phyloP scores from a whole-genome alignment of 2,329 filamentous ascomycete genomes.

The Fusarium oligoseptatum region DNA sequence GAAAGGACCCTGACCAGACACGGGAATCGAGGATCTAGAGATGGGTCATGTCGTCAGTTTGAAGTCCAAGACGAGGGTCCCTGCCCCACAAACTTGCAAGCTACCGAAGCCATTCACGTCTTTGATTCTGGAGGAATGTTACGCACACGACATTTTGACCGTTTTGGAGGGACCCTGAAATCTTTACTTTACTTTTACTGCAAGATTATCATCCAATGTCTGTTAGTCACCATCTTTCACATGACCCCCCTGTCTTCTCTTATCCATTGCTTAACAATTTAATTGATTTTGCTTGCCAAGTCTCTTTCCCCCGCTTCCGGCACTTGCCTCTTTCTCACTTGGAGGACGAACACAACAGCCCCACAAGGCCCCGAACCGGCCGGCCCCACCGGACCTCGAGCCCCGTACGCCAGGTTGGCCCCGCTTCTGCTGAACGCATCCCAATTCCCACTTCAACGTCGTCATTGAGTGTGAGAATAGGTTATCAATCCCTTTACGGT shows the following conservation, averaged over 20 bases:
- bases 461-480: no score
- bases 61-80: conserved; percentile 10
- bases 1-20: conserved; percentile 36
- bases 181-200: not conserved
- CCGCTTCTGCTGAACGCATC: conserved; percentile 14
- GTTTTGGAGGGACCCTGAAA: conserved; percentile 22
- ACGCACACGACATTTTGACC: conserved; percentile 21
- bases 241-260: not conserved
- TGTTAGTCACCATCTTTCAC: not conserved
- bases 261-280: not conserved
- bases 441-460: conserved; percentile 29
- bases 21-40: conserved; percentile 33
- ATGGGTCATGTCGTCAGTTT: conserved; percentile 39
- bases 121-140: conserved; percentile 15
- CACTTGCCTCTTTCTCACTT: conserved; percentile 25
- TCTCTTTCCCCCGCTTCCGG: conserved; percentile 31
- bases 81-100: conserved; percentile 21
- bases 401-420: conserved; percentile 23
- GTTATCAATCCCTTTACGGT: conserved; percentile 15
- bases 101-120: conserved; percentile 23
- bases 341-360: not conserved
- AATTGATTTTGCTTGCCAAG: not conserved
- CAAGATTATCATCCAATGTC: not conserved
- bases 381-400: conserved; percentile 35
- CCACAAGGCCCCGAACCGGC: conserved; percentile 21